A percentile compares a stretch with the other conserved stretches of the same genome.
Evolutionary conservation across 305 asterid species (phyloP).

Genomic region (Euphrasia arctica): DNA sequence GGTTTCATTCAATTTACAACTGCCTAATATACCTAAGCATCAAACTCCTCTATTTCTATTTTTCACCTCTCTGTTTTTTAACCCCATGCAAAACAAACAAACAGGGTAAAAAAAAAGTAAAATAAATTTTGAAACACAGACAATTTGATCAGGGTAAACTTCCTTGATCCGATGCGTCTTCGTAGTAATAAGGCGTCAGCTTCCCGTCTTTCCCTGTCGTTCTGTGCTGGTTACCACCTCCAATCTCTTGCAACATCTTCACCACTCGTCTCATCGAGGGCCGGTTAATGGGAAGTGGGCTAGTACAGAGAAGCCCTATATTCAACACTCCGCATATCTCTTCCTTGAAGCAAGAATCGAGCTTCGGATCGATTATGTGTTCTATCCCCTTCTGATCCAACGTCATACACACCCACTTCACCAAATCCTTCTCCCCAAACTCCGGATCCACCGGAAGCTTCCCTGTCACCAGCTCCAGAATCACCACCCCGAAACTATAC

Average conservation of each 20-base stretch:
- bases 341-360: constrained; percentile 80
- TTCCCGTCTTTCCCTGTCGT: constrained; percentile 61
- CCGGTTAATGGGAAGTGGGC: constrained; percentile 92
- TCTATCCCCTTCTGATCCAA: constrained; percentile 88
- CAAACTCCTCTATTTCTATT: no score
- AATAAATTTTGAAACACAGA: no score
- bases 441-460: constrained; percentile 86
- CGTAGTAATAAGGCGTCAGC: constrained; percentile 73
- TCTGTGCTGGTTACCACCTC: constrained; percentile 38
- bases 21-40: no score
- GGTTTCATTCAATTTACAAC: no score
- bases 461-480: constrained; percentile 76
- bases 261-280: constrained; percentile 98
- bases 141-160: constrained; percentile 39
- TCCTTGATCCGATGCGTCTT: constrained; percentile 71
- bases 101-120: no score
- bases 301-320: constrained; percentile 88
- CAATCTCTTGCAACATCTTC: constrained; percentile 79
- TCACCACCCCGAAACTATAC: constrained; percentile 88
- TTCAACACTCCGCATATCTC: constrained; percentile 76
- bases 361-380: constrained; percentile 72
- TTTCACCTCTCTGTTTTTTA: no score
- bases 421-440: constrained; percentile 89
- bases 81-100: no score
- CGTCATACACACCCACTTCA: constrained; percentile 86